phyloP scores from a whole-genome alignment of 73 alveolate genomes.

The Paramecium sexaurelia region DNA sequence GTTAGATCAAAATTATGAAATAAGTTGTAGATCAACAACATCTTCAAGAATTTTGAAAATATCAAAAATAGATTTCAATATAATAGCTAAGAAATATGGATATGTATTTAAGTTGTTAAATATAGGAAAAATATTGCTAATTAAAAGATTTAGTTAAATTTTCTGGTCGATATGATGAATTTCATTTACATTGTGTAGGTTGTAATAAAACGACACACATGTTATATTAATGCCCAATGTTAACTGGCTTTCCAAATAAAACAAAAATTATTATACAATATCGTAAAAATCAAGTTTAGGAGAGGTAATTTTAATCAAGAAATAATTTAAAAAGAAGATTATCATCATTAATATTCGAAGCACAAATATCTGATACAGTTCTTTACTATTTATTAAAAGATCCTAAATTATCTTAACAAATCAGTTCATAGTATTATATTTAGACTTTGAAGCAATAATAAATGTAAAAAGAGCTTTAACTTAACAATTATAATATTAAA shows the following conservation, averaged over 20 bases:
- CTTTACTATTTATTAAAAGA: background rate
- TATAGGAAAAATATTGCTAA: constrained; percentile 39
- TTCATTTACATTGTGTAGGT: constrained; percentile 13
- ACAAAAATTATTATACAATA: background rate
- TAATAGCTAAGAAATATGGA: background rate
- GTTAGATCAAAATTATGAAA: background rate
- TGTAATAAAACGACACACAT: constrained; percentile 6
- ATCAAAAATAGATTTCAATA: constrained; percentile 5
- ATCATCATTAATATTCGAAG: background rate
- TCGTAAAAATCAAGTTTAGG: background rate
- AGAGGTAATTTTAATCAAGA: background rate
- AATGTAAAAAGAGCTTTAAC: background rate
- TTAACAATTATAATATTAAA: background rate
- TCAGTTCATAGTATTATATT: background rate
- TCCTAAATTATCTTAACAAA: background rate
- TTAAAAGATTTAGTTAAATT: background rate
- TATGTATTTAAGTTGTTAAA: background rate
- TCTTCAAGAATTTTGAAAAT: background rate
- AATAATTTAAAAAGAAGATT: background rate
- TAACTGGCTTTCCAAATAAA: constrained; percentile 52
- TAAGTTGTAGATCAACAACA: background rate
- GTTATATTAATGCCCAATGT: constrained; percentile 43
- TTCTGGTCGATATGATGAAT: background rate
- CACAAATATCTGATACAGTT: constrained; percentile 22
- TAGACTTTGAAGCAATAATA: background rate